Percentiles rank a stretch among this genome's conserved stretches.
Evolutionary conservation across 495 filamentous ascomycete species (phyloP).

Genomic region (Endocarpon pusillum): DNA sequence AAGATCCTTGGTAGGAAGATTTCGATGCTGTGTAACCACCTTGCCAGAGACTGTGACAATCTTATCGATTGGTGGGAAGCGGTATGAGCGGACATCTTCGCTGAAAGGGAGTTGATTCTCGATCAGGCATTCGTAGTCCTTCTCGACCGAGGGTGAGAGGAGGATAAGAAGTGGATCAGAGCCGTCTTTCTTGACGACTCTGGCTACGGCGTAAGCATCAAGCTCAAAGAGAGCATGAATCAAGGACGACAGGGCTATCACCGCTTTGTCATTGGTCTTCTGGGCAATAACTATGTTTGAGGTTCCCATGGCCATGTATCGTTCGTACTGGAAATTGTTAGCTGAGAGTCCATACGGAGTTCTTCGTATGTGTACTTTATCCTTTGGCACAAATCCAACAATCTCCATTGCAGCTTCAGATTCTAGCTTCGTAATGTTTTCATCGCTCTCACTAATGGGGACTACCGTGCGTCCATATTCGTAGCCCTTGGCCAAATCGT

Average conservation of each 20-base stretch:
- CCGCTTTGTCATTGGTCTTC: slow-evolving; percentile 54
- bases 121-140: slow-evolving; percentile 71
- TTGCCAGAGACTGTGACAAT: slow-evolving; percentile 86
- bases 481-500: slow-evolving; percentile 81
- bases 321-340: slow-evolving; percentile 44
- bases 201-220: slow-evolving; percentile 73
- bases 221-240: slow-evolving; percentile 76
- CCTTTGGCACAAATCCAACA: slow-evolving; percentile 65
- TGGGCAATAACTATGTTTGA: slow-evolving; percentile 57
- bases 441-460: slow-evolving; percentile 68
- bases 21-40: slow-evolving; percentile 62
- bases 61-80: slow-evolving; percentile 77
- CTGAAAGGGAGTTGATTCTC: slow-evolving; percentile 89
- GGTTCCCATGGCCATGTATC: slow-evolving; percentile 70
- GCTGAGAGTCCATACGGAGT: too few relatives aligned
- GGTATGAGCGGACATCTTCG: slow-evolving; percentile 78
- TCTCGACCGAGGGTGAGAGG: slow-evolving; percentile 65
- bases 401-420: slow-evolving; percentile 59
- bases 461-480: slow-evolving; percentile 88
- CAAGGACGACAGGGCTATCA: slow-evolving; percentile 72
- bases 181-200: slow-evolving; percentile 67
- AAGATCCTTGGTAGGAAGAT: slow-evolving; percentile 63
- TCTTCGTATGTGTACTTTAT: slow-evolving; percentile 48
- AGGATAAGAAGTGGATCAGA: slow-evolving; percentile 63
- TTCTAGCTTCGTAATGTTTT: slow-evolving; percentile 64